Evolutionary conservation across 2,329 filamentous ascomycete species (phyloP).

Genomic region (Parascedosporium putredinis): DNA sequence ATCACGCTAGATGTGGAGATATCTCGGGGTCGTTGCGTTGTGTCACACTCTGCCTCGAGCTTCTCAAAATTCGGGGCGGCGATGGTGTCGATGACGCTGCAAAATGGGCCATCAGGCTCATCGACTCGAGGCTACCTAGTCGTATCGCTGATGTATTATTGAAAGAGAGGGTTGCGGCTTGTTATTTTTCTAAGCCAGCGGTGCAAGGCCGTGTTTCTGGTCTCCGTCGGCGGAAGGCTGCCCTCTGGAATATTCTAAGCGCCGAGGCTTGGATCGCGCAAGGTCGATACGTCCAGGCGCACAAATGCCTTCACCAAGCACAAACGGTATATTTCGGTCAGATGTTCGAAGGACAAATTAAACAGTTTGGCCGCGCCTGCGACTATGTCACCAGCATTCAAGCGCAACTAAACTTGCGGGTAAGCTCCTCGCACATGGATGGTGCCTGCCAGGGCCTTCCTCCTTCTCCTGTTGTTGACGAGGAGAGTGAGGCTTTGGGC

Average conservation of each 20-base stretch:
- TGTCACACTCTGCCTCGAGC: slow-evolving; percentile 65
- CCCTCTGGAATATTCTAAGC: slow-evolving; percentile 76
- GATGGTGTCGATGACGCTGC: slow-evolving; percentile 78
- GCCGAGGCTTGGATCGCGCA: slow-evolving; percentile 76
- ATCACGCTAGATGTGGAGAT: slow-evolving; percentile 71
- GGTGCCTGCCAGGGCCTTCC: slow-evolving; percentile 22
- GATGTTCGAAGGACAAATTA: slow-evolving; percentile 38
- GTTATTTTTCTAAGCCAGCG: slow-evolving; percentile 66
- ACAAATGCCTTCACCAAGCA: slow-evolving; percentile 65
- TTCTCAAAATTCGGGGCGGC: slow-evolving; percentile 71
- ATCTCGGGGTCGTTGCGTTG: slow-evolving; percentile 74
- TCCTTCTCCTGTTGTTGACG: slow-evolving; percentile 32
- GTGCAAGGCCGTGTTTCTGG: slow-evolving; percentile 59
- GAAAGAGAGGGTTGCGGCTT: slow-evolving; percentile 76
- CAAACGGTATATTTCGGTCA: slow-evolving; percentile 41
- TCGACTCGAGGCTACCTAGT: slow-evolving; percentile 70
- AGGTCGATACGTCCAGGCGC: slow-evolving; percentile 67
- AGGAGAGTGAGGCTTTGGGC: slow-evolving; percentile 46
- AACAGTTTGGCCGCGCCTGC: slow-evolving; percentile 38
- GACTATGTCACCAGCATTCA: slow-evolving; percentile 43
- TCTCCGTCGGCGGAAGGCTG: slow-evolving; percentile 69
- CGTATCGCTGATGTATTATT: slow-evolving; percentile 69
- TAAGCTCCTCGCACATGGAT: slow-evolving; percentile 22
- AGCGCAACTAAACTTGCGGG: slow-evolving; percentile 34
- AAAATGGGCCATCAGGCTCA: slow-evolving; percentile 68